Evolutionary conservation across 257 asterid genomes (phyloP).

Genomic region (Petrea volubilis): DNA sequence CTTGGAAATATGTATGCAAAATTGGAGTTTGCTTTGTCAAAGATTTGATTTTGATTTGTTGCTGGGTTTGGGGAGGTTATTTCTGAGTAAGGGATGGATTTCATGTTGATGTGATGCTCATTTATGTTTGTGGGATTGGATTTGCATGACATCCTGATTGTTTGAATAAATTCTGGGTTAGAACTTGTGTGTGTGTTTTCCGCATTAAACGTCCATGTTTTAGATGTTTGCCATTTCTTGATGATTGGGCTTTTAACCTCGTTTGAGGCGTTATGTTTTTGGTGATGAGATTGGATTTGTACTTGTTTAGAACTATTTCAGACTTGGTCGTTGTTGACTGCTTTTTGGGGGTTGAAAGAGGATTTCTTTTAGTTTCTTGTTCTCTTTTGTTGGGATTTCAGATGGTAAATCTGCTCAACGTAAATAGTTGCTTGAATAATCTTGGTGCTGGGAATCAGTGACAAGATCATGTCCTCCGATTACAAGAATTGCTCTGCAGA

Average conservation of each 20-base stretch:
- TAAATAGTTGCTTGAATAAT: neutral
- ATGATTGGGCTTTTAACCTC: neutral
- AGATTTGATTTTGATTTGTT: neutral
- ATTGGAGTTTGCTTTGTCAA: neutral
- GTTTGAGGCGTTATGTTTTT: neutral
- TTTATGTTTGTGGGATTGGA: slow-evolving; percentile 11
- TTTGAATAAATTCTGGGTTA: neutral
- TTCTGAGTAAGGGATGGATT: neutral
- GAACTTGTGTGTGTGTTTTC: neutral
- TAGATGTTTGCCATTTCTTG: neutral
- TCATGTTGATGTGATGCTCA: slow-evolving; percentile 6
- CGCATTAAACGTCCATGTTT: neutral
- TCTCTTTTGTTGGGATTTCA: neutral
- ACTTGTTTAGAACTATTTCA: no score
- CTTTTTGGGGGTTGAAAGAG: no score
- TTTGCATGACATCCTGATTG: slow-evolving; percentile 15
- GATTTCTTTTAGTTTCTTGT: no score
- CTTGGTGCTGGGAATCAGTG: slow-evolving; percentile 50
- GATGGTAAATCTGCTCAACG: neutral
- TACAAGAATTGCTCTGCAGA: slow-evolving; percentile 37
- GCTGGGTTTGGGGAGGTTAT: neutral
- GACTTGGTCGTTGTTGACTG: no score
- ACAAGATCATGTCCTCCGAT: slow-evolving; percentile 55
- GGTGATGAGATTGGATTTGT: neutral
- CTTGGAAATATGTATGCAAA: neutral